A percentile compares a stretch with the other conserved stretches of the same genome.
phyloP scores from a whole-genome alignment of 129 eudicot species.

The Mikania micrantha region DNA sequence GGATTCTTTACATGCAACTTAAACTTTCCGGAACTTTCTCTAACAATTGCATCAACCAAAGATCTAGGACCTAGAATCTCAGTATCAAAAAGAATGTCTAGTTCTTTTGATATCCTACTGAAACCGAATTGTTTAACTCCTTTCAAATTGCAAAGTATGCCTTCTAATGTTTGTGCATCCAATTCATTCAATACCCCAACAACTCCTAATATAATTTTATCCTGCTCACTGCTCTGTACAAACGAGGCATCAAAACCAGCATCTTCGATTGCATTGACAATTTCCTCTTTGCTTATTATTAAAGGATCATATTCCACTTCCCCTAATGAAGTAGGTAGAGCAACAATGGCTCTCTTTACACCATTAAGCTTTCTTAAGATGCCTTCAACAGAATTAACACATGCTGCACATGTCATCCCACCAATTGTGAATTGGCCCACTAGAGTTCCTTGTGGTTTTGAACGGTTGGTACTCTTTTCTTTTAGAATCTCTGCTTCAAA shows the following conservation, averaged over 20 bases:
- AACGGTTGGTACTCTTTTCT: slow-evolving; percentile 34
- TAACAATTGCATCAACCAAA: slow-evolving; percentile 69
- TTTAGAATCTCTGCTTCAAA: slow-evolving; percentile 88
- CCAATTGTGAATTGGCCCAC: slow-evolving; percentile 92
- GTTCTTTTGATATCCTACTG: slow-evolving; percentile 45
- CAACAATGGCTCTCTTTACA: slow-evolving; percentile 67
- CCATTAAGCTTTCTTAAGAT: slow-evolving; percentile 80
- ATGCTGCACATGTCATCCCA: slow-evolving; percentile 98
- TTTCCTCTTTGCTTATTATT: slow-evolving; percentile 67
- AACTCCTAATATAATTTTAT: slow-evolving; percentile 60
- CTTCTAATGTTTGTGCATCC: slow-evolving; percentile 65
- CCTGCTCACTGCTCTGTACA: slow-evolving; percentile 91
- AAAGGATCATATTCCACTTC: slow-evolving; percentile 90
- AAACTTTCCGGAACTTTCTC: slow-evolving; percentile 64
- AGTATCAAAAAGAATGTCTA: slow-evolving; percentile 77
- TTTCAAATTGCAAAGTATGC: slow-evolving; percentile 61
- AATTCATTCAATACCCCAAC: slow-evolving; percentile 51
- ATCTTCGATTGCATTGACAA: slow-evolving; percentile 86
- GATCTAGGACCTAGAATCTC: slow-evolving; percentile 74
- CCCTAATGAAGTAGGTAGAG: slow-evolving; percentile 87
- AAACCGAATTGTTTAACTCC: slow-evolving; percentile 72
- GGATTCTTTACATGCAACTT: slow-evolving; percentile 76
- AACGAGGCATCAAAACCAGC: slow-evolving; percentile 98
- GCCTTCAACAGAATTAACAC: slow-evolving; percentile 97
- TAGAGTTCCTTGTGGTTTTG: slow-evolving; percentile 41